A percentile compares a stretch with the other conserved stretches of the same genome.
Conservation (phyloP, 2,329 filamentous ascomycete species). For the Teratosphaeria zuluensis region DNA sequence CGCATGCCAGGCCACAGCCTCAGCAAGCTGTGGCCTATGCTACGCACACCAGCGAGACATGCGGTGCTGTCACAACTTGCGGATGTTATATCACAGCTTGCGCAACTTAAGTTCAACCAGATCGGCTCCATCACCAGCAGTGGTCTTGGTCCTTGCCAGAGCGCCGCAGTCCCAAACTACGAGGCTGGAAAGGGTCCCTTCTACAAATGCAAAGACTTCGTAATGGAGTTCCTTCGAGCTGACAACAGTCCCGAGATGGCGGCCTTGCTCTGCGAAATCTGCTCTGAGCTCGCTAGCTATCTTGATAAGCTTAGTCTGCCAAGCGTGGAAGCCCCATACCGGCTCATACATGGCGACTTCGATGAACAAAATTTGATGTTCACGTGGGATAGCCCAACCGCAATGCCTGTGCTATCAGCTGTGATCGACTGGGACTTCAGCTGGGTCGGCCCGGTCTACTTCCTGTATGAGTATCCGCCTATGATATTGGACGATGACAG, state of each 20-base stretch:
- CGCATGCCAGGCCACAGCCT: constrained; percentile 3
- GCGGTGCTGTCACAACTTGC: constrained; percentile 5
- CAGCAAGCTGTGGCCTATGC: constrained; percentile 3
- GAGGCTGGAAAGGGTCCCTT: constrained; percentile 2
- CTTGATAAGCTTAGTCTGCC: neutral
- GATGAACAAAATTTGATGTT: constrained; percentile 7
- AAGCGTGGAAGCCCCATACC: constrained; percentile 3
- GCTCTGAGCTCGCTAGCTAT: neutral
- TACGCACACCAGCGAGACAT: constrained; percentile 2
- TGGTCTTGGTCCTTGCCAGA: neutral
- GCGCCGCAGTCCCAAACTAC: neutral
- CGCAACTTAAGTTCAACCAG: neutral
- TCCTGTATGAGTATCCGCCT: constrained; percentile 7
- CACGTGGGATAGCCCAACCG: neutral
- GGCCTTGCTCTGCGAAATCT: neutral
- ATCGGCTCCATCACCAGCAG: neutral
- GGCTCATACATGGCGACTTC: constrained; percentile 9
- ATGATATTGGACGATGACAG: constrained; percentile 5
- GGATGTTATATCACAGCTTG: constrained; percentile 7
- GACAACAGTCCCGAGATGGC: neutral
- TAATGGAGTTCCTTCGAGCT: neutral
- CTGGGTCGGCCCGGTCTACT: constrained; percentile 6
- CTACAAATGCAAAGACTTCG: neutral
- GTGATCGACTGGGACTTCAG: constrained; percentile 13
- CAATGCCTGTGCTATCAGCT: neutral